Evolutionary conservation across 208 protist species (phyloP).

Genomic region (Leishmania martiniquensis): DNA sequence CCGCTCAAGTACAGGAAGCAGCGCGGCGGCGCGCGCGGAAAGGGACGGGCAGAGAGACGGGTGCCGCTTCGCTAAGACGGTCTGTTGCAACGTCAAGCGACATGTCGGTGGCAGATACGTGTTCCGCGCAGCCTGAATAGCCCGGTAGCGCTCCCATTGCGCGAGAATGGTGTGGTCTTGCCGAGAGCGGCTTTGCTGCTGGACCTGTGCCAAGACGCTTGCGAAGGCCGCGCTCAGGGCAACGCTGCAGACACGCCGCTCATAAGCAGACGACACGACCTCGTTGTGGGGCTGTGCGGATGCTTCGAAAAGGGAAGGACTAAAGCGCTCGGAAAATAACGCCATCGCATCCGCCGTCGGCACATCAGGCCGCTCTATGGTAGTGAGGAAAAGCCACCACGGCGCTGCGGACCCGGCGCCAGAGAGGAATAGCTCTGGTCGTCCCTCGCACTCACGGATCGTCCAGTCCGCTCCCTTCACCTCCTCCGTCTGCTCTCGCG

Average conservation of each 20-base stretch:
- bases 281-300: neutral
- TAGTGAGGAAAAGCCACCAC: slow-evolving; percentile 9
- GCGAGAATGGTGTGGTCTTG: neutral
- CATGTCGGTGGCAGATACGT: slow-evolving; percentile 11
- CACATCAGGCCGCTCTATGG: slow-evolving; percentile 1
- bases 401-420: neutral
- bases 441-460: neutral
- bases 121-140: slow-evolving; percentile 21
- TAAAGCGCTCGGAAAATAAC: slow-evolving; percentile 18
- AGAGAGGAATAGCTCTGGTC: neutral
- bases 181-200: neutral
- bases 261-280: neutral
- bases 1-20: slow-evolving; percentile 51
- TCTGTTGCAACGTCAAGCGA: slow-evolving; percentile 1
- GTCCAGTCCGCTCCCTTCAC: neutral
- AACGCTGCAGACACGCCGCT: neutral
- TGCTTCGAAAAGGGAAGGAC: neutral
- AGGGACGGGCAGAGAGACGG: slow-evolving; percentile 47
- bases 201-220: neutral
- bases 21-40: slow-evolving; percentile 30
- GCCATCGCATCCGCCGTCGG: neutral
- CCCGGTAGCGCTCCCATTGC: slow-evolving; percentile 28
- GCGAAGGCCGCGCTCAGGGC: slow-evolving; percentile 6
- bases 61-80: slow-evolving; percentile 8
- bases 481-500: neutral